phyloP scores from a whole-genome alignment of 495 filamentous ascomycete genomes.

The Extremus antarcticus region DNA sequence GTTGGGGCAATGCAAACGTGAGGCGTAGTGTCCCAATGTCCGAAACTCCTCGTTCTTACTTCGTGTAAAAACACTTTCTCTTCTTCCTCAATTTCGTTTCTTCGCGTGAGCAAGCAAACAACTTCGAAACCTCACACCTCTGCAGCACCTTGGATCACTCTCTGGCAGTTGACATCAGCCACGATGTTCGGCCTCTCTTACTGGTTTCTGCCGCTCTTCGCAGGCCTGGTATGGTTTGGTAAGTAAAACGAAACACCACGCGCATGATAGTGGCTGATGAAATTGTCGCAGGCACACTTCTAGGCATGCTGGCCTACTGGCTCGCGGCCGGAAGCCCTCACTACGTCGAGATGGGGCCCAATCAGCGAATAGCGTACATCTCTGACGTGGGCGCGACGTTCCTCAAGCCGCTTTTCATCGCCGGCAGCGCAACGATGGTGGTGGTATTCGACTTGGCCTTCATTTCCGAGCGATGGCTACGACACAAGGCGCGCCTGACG shows the following conservation, averaged over 20 bases:
- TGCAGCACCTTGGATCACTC: not conserved
- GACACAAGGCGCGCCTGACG: constrained; percentile 61
- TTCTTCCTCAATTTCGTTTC: not conserved
- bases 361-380: constrained; percentile 55
- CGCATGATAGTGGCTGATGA: not conserved
- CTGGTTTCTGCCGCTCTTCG: constrained; percentile 21
- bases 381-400: constrained; percentile 58
- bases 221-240: constrained; percentile 21
- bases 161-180: not conserved
- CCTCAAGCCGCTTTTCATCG: constrained; percentile 84
- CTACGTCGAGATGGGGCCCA: constrained; percentile 55
- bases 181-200: constrained; percentile 23
- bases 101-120: not conserved
- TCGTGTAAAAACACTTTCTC: not conserved
- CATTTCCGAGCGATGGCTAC: constrained; percentile 67
- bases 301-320: constrained; percentile 65
- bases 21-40: too few relatives aligned
- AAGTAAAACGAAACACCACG: not conserved
- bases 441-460: constrained; percentile 78
- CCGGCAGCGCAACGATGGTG: constrained; percentile 66
- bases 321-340: constrained; percentile 43
- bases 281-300: constrained; percentile 44
- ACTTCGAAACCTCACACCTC: not conserved
- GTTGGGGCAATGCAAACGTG: not conserved
- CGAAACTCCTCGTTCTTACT: not conserved